Percentiles rank a stretch among this genome's conserved stretches.
These are phyloP conservation scores for Trichoderma gracile DNA, from an alignment of 2,329 filamentous ascomycete genomes.

Conservation along the genomic window DNA sequence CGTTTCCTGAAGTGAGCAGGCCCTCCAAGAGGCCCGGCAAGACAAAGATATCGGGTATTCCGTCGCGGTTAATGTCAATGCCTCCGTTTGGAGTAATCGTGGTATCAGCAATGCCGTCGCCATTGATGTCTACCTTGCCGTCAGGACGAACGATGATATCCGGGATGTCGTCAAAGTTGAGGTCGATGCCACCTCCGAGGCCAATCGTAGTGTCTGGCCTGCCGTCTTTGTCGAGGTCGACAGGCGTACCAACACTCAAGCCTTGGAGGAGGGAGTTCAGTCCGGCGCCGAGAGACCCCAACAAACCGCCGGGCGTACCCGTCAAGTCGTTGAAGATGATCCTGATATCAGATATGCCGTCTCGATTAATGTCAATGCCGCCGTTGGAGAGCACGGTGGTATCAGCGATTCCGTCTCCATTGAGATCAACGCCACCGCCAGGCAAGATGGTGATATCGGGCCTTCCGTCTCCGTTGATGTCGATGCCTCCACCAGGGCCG, in stretches of 20 bases:
- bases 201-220: neutral
- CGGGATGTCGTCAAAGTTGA: neutral
- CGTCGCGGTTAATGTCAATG: neutral
- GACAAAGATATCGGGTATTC: neutral
- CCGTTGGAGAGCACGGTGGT: neutral
- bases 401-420: neutral
- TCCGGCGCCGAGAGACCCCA: neutral
- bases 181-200: neutral
- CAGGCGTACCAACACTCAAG: neutral
- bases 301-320: neutral
- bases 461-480: neutral
- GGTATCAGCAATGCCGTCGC: neutral
- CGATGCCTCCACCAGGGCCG: neutral
- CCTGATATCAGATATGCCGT: neutral
- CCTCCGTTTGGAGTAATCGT: neutral
- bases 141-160: neutral
- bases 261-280: neutral
- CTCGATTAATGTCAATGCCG: slow-evolving; percentile 10
- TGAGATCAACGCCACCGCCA: slow-evolving; percentile 3
- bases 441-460: slow-evolving; percentile 11
- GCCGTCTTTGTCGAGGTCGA: slow-evolving; percentile 16
- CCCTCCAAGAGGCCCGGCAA: neutral
- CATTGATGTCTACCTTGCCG: neutral
- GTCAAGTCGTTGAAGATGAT: neutral
- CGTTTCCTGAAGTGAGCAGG: neutral